Conservation (phyloP, 2,329 filamentous ascomycete species). For the Calonectria hongkongensis region DNA sequence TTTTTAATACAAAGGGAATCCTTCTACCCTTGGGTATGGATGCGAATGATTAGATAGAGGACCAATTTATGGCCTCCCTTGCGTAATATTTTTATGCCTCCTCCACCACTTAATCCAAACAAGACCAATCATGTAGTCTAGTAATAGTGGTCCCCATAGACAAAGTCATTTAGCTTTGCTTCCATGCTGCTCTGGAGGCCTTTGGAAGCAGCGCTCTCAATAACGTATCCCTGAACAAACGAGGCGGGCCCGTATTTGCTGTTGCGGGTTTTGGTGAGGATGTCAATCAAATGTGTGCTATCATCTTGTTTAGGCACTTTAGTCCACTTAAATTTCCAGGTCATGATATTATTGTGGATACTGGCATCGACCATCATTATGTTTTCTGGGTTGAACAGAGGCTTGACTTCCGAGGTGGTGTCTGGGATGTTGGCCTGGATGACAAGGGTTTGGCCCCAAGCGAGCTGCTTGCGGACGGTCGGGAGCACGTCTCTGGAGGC, state of each 20-base stretch:
- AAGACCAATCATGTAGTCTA: neutral
- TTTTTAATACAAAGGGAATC: slow-evolving; percentile 3
- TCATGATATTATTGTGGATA: slow-evolving; percentile 4
- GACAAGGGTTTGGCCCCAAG: neutral
- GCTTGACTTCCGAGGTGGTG: neutral
- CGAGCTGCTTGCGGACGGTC: neutral
- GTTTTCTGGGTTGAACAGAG: neutral
- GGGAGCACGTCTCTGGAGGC: neutral
- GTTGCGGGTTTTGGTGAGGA: neutral
- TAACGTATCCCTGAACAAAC: neutral
- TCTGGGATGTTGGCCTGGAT: neutral
- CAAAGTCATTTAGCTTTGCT: neutral
- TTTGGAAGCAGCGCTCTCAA: neutral
- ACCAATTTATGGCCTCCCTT: too few species aligned
- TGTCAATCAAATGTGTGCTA: neutral
- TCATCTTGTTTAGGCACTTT: neutral
- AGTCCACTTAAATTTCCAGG: neutral
- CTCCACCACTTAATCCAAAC: neutral
- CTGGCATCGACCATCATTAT: neutral
- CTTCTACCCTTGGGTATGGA: slow-evolving; percentile 21
- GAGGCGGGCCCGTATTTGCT: neutral
- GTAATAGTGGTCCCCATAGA: neutral
- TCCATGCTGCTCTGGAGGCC: neutral
- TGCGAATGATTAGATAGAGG: neutral
- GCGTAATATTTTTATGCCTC: neutral